Evolutionary conservation across 2,329 filamentous ascomycete species (phyloP), one percentile per base, ranked within the genome.

Genomic region (Microascus cirrosus): DNA sequence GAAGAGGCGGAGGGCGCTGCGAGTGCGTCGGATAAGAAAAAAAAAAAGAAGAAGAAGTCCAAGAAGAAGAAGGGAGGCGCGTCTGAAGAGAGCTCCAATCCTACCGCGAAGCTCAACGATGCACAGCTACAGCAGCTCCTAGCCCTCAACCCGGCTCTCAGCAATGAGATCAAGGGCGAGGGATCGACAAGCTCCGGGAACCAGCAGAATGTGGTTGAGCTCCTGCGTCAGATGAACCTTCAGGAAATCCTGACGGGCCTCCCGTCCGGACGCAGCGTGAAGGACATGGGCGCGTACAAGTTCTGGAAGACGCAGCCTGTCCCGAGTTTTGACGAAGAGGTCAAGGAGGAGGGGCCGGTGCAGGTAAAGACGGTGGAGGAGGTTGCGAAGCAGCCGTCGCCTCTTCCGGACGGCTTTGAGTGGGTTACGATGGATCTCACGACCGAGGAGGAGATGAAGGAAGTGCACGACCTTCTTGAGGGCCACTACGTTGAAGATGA

Each of bases 241-340:
- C 80, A 85, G 67, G 85, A 90, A 62, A 82, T 89, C 67, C 82
- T 90, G 80, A 89, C 87, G 1, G 86, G 87, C 0, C 72, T 89
- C 66, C 87, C 91, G 18, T 78, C 89, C 8, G 85, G 83, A 61
- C 89, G 88, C 79, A 95, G 95, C 67, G 86, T 84, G 65, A 96
- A 96, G 76, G 92, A 96, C 68, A 96, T 96, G 90, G 91, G 87
- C 7, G 89, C 86, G 59, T 96, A 97, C 80, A 96, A 95, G 74
- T 99, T 99, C 76, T 99, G 94, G 94, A 86, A 90, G 71, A 99
- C 94, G 53, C 94, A 99, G 72, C 94, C 94, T 1, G 94, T 99
- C 60, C 89, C 89, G 55, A 86, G 86, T 67, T 96, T 97, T 67
- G 86, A 81, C 65, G 76, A 85, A 69, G 71, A 77, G 60, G 65